Percentiles rank a stretch among this genome's conserved stretches.
These are phyloP conservation scores for Dalechampia spathulata DNA, from an alignment of 441 rosid species.

Conservation along the genomic window DNA sequence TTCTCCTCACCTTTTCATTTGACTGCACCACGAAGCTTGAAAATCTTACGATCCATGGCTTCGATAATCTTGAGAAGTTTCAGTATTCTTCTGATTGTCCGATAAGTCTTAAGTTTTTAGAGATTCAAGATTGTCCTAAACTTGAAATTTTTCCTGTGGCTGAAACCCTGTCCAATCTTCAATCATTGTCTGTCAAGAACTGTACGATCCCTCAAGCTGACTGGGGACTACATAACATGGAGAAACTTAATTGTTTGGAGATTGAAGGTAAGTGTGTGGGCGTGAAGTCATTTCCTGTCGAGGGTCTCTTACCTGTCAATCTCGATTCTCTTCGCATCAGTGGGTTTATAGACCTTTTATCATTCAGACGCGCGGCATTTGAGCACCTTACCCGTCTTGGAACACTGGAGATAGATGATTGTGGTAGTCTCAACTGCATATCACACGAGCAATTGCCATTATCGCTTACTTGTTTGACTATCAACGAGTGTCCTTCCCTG, in stretches of 20 bases:
- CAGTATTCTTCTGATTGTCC: not conserved
- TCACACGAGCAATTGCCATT: not conserved
- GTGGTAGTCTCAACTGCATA: not conserved
- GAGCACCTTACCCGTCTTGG: not conserved
- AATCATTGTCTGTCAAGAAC: not conserved
- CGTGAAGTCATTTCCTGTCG: not conserved
- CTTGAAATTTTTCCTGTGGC: not conserved
- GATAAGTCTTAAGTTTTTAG: no score
- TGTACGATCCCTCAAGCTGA: not conserved
- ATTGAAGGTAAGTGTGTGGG: not conserved
- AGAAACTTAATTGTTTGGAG: not conserved
- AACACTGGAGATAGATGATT: not conserved
- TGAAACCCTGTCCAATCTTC: not conserved
- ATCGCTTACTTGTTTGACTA: not conserved
- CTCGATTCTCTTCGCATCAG: not conserved
- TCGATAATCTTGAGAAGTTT: not conserved
- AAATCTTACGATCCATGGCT: not conserved
- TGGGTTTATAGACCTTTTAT: not conserved
- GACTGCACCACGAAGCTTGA: not conserved
- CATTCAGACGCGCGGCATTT: not conserved
- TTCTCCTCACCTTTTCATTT: not conserved
- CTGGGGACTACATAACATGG: not conserved
- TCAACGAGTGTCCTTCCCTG: not conserved
- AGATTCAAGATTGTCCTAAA: not conserved
- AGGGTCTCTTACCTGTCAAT: not conserved